Evolutionary conservation across 192 early-diverging fungal genomes (phyloP).

Genomic region (Rhizophagus clarus): DNA sequence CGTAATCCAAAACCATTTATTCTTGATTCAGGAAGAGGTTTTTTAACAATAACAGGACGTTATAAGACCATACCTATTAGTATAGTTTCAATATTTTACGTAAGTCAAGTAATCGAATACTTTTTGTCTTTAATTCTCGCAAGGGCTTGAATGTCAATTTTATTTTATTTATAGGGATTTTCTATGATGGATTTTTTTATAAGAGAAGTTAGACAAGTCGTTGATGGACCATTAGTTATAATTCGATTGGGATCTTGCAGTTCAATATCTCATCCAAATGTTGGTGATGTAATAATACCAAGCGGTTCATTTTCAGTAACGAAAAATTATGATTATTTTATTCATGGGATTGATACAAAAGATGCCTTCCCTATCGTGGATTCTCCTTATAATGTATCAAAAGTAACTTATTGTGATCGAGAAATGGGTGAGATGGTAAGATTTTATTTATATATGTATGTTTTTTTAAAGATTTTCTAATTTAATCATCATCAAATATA

Average conservation of each 20-base stretch:
- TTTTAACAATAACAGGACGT: slow-evolving; percentile 83
- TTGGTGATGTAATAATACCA: slow-evolving; percentile 75
- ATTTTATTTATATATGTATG: not conserved
- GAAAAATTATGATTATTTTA: slow-evolving; percentile 80
- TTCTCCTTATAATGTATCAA: slow-evolving; percentile 69
- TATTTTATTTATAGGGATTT: slow-evolving; percentile 50
- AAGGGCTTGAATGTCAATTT: too few relatives aligned
- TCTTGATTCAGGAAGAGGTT: slow-evolving; percentile 70
- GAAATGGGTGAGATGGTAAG: slow-evolving; percentile 50
- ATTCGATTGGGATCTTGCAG: slow-evolving; percentile 90
- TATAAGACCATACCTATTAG: slow-evolving; percentile 75
- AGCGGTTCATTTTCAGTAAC: slow-evolving; percentile 61
- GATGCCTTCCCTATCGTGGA: slow-evolving; percentile 17
- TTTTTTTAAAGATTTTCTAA: not conserved
- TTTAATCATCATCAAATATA: slow-evolving; percentile 1
- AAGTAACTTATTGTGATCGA: slow-evolving; percentile 59
- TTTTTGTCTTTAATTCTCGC: too few relatives aligned
- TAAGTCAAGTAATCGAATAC: slow-evolving; percentile 8
- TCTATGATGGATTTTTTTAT: slow-evolving; percentile 93
- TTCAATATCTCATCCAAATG: slow-evolving; percentile 55
- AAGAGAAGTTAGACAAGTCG: slow-evolving; percentile 80
- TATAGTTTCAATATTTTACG: slow-evolving; percentile 75
- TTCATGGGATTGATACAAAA: slow-evolving; percentile 32
- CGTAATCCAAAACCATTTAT: slow-evolving; percentile 49
- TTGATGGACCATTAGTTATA: slow-evolving; percentile 75